These are phyloP conservation scores for Leccinum subgranulosum DNA, from an alignment of 768 basidiomycete genomes.

Conservation along the genomic window DNA sequence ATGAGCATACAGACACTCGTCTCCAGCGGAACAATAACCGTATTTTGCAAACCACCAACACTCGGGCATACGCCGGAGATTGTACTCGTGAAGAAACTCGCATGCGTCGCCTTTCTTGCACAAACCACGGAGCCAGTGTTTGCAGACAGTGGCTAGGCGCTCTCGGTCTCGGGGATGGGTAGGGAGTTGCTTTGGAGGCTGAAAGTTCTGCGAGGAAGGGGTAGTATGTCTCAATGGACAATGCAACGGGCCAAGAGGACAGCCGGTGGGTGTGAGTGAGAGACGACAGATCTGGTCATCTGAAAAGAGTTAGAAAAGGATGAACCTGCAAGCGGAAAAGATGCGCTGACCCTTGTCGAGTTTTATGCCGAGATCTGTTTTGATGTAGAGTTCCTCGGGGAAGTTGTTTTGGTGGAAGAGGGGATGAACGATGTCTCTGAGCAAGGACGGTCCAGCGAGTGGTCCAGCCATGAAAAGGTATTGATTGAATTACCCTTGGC, in stretches of 20 bases:
- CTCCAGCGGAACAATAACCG: constrained; percentile 95
- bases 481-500: not conserved
- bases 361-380: constrained; percentile 79
- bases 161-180: constrained; percentile 82
- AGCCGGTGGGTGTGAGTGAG: constrained; percentile 75
- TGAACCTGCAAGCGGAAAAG: not conserved
- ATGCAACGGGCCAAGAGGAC: constrained; percentile 86
- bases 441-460: constrained; percentile 53
- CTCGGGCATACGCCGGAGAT: constrained; percentile 95
- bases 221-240: constrained; percentile 92
- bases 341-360: constrained; percentile 76
- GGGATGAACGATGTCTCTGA: constrained; percentile 74
- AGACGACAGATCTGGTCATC: constrained; percentile 94
- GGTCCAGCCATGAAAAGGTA: constrained; percentile 37
- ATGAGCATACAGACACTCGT: constrained; percentile 96
- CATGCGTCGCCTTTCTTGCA: constrained; percentile 98
- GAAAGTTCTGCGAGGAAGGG: constrained; percentile 87
- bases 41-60: constrained; percentile 99
- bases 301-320: constrained; percentile 29
- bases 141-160: constrained; percentile 89
- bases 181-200: constrained; percentile 78
- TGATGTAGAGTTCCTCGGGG: constrained; percentile 74
- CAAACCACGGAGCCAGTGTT: constrained; percentile 96
- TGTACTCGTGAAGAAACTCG: constrained; percentile 99
- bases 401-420: constrained; percentile 96